Evolutionary conservation across 2,329 filamentous ascomycete species (phyloP).

Genomic region (Xenosphaeropsis pyriputrescens): DNA sequence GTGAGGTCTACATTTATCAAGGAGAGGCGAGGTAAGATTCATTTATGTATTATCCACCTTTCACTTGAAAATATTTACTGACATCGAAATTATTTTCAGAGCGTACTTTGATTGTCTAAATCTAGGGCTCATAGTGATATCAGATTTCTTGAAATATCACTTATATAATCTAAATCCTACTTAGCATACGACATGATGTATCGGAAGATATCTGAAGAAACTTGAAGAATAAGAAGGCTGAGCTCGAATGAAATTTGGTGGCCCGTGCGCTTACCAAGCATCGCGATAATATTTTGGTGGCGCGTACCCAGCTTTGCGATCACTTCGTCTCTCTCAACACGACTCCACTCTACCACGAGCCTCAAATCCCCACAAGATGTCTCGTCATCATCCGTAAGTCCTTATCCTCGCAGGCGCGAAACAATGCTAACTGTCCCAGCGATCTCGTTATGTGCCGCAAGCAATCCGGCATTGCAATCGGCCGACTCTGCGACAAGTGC

Average conservation of each 20-base stretch:
- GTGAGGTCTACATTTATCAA: no score
- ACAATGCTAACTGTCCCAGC: constrained; percentile 25
- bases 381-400: constrained; percentile 80
- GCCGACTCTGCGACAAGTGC: constrained; percentile 98
- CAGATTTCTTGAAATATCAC: no score
- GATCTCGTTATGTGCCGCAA: constrained; percentile 99
- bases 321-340: background rate
- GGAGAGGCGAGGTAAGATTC: no score
- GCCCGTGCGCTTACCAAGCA: constrained; percentile 8
- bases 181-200: no score
- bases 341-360: background rate
- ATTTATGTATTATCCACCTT: no score
- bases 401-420: constrained; percentile 1
- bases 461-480: constrained; percentile 93
- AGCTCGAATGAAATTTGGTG: constrained; percentile 1
- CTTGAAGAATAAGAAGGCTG: background rate
- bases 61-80: no score
- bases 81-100: no score
- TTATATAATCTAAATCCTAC: no score
- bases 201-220: no score
- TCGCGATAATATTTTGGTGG: constrained; percentile 2
- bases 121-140: no score
- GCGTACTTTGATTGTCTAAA: no score
- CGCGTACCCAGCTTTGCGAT: background rate
- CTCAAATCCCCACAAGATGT: constrained; percentile 42